Evolutionary conservation across 2,329 filamentous ascomycete species (phyloP).

Genomic region (Diplodia mutila): DNA sequence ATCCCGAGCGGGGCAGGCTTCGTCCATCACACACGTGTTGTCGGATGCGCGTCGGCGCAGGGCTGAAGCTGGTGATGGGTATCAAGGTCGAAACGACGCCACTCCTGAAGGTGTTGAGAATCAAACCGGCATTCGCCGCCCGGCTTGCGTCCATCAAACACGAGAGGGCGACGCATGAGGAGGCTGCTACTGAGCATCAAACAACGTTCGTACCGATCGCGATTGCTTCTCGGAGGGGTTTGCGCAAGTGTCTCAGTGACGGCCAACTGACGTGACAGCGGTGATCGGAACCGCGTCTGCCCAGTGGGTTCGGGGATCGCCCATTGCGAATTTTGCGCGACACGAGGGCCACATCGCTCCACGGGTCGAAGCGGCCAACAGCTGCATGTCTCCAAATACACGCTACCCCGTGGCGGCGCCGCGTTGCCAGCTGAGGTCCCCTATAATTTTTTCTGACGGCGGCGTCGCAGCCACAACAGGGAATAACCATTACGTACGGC

Average conservation of each 20-base stretch:
- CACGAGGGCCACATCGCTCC: not conserved
- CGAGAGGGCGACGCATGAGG: not conserved
- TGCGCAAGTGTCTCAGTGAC: conserved; percentile 6
- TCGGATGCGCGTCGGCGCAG: conserved; percentile 14
- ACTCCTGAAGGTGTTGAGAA: not conserved
- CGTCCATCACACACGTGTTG: conserved; percentile 13
- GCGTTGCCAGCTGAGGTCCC: not conserved
- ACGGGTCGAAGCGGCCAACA: not conserved
- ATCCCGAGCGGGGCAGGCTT: conserved; percentile 3
- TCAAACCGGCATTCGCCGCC: conserved; percentile 9
- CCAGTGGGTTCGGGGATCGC: conserved; percentile 7
- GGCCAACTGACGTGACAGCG: conserved; percentile 6
- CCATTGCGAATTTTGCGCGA: not conserved
- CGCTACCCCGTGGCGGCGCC: not conserved
- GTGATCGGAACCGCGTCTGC: not conserved
- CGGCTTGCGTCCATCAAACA: not conserved
- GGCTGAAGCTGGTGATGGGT: conserved; percentile 2
- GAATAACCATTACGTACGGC: conserved; percentile 13
- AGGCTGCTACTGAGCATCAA: not conserved
- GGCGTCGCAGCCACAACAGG: not conserved
- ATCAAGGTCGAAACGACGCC: conserved; percentile 10
- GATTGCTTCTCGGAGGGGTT: not conserved
- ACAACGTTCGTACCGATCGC: not conserved
- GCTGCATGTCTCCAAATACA: not conserved
- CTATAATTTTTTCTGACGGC: not conserved